A percentile compares a stretch with the other conserved stretches of the same genome.
Evolutionary conservation across 371 early-diverging fungal species (phyloP).

Genomic region (Cokeromyces recurvatus): DNA sequence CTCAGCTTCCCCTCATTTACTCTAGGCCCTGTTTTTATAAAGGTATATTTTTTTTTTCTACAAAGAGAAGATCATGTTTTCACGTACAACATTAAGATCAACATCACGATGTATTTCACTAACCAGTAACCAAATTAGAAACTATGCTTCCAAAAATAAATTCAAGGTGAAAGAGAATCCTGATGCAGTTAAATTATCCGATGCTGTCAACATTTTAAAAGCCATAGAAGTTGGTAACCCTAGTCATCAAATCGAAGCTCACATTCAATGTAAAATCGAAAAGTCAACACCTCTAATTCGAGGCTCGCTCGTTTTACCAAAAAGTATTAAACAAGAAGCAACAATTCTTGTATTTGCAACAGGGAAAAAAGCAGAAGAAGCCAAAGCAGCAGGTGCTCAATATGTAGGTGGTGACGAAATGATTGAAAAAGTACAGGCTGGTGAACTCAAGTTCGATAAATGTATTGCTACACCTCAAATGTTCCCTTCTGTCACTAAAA

Average conservation of each 20-base stretch:
- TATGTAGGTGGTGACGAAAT: conserved; percentile 89
- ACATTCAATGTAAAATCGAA: conserved; percentile 66
- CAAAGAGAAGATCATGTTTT: neutral
- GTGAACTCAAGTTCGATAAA: conserved; percentile 75
- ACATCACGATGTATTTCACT: conserved; percentile 1
- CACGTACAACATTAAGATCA: conserved; percentile 11
- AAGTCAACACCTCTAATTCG: conserved; percentile 75
- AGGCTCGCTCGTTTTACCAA: conserved; percentile 69
- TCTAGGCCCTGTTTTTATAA: too few relatives aligned
- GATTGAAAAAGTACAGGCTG: conserved; percentile 64
- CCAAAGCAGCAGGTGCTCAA: conserved; percentile 75
- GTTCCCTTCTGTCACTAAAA: conserved; percentile 83
- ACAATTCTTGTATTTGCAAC: conserved; percentile 76
- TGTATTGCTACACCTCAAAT: conserved; percentile 85
- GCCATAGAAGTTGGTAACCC: conserved; percentile 72
- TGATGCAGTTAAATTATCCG: conserved; percentile 36
- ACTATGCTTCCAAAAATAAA: conserved; percentile 34
- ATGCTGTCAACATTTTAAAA: conserved; percentile 45
- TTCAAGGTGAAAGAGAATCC: conserved; percentile 21
- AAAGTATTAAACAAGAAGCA: conserved; percentile 56
- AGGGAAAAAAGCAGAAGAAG: conserved; percentile 77
- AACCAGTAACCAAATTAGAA: conserved; percentile 11
- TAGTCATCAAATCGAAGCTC: conserved; percentile 63
- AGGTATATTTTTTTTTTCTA: too few relatives aligned
- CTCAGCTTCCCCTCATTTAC: too few relatives aligned